phyloP scores from a whole-genome alignment of 441 rosid species.

The Pelargonium australe region DNA sequence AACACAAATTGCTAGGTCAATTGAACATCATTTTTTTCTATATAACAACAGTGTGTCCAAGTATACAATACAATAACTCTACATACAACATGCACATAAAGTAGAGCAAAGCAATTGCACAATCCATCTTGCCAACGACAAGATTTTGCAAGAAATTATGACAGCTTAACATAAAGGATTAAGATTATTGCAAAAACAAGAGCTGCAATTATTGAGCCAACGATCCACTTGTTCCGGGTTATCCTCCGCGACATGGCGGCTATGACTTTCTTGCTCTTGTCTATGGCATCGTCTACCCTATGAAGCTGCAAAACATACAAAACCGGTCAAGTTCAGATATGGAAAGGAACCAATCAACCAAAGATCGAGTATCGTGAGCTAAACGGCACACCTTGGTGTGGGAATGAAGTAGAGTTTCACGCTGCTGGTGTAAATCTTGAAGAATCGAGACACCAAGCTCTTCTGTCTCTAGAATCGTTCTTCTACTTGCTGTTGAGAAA shows the following conservation, averaged over 20 bases:
- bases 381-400: slow-evolving; percentile 45
- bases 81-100: slow-evolving; percentile 17
- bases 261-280: slow-evolving; percentile 60
- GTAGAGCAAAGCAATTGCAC: not conserved
- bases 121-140: not conserved
- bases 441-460: slow-evolving; percentile 54
- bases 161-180: slow-evolving; percentile 48
- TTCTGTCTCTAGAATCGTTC: slow-evolving; percentile 58
- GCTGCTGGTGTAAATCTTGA: slow-evolving; percentile 59
- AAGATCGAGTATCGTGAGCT: no score
- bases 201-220: slow-evolving; percentile 46
- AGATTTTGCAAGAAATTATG: slow-evolving; percentile 20
- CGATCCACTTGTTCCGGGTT: slow-evolving; percentile 57
- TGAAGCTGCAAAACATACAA: slow-evolving; percentile 4
- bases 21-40: no score
- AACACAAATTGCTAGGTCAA: no score
- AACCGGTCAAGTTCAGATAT: not conserved
- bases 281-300: slow-evolving; percentile 45
- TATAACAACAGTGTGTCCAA: not conserved
- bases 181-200: slow-evolving; percentile 49
- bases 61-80: not conserved
- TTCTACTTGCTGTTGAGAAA: slow-evolving; percentile 62
- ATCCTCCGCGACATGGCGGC: slow-evolving; percentile 58
- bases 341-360: no score
- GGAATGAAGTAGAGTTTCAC: slow-evolving; percentile 59